Conservation (phyloP, 2,329 filamentous ascomycete genomes). For the Rosellinia necatrix region DNA sequence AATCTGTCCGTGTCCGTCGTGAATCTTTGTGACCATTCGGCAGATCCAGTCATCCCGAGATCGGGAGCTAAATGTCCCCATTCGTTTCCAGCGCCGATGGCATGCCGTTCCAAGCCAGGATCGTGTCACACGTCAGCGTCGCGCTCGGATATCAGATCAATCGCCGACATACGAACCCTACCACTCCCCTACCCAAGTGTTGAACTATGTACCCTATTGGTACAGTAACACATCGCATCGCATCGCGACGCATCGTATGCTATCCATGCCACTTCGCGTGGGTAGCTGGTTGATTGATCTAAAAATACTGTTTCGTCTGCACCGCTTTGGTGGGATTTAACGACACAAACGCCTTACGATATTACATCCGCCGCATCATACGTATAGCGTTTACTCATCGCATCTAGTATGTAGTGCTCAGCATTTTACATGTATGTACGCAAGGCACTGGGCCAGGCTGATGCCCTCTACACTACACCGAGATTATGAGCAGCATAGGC, state of each 20-base stretch:
- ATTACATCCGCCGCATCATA: too few species aligned
- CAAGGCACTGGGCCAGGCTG: too few species aligned
- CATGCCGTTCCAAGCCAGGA: not conserved
- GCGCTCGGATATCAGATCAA: conserved; percentile 27
- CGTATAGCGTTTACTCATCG: not conserved
- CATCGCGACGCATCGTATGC: not conserved
- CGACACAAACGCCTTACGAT: not conserved
- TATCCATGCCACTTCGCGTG: not conserved
- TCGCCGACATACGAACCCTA: conserved; percentile 14
- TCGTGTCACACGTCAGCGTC: conserved; percentile 22
- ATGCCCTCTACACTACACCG: too few species aligned
- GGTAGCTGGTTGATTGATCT: not conserved
- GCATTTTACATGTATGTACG: too few species aligned
- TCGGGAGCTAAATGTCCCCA: conserved; percentile 8
- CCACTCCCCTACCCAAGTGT: conserved; percentile 8
- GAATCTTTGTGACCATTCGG: not conserved
- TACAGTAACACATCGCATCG: too few species aligned
- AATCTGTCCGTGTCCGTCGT: conserved; percentile 1
- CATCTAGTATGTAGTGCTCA: too few species aligned
- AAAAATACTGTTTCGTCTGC: not conserved
- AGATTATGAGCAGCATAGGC: too few species aligned
- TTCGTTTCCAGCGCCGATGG: conserved; percentile 1
- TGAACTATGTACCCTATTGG: too few species aligned
- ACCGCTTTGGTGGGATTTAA: not conserved
- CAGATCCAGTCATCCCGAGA: not conserved